These are phyloP conservation scores for Falciphora oryzae DNA, from an alignment of 2,329 filamentous ascomycete genomes.

Conservation along the genomic window DNA sequence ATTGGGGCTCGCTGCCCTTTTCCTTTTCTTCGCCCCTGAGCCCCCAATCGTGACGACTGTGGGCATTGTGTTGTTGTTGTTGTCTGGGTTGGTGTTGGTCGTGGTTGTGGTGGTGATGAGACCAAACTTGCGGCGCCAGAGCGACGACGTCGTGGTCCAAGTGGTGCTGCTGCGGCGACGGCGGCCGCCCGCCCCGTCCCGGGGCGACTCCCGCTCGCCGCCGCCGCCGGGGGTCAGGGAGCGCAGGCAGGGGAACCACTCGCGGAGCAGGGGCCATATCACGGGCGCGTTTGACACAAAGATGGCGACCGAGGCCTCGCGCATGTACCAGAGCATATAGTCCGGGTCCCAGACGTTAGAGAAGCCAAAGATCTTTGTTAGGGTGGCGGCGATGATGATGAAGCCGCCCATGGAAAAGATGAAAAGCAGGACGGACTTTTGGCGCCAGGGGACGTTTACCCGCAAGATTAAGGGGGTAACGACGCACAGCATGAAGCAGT, in stretches of 20 bases:
- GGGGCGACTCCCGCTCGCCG: too few relatives aligned
- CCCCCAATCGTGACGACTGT: too few relatives aligned
- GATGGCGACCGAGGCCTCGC: constrained; percentile 46
- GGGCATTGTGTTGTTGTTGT: too few relatives aligned
- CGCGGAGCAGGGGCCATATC: constrained; percentile 44
- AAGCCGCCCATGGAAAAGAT: constrained; percentile 46
- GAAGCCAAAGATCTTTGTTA: constrained; percentile 42
- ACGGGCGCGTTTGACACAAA: constrained; percentile 48
- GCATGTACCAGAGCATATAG: constrained; percentile 46
- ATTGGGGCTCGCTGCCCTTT: too few relatives aligned
- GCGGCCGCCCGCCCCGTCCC: too few relatives aligned
- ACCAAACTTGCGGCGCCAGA: too few relatives aligned
- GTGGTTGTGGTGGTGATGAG: too few relatives aligned
- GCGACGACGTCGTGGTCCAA: too few relatives aligned
- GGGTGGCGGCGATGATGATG: constrained; percentile 31
- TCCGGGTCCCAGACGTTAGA: constrained; percentile 20
- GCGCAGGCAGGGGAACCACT: constrained; percentile 8
- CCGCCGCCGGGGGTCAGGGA: too few relatives aligned
- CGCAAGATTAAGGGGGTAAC: constrained; percentile 40
- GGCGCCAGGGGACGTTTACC: constrained; percentile 34
- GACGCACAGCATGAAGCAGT: constrained; percentile 40
- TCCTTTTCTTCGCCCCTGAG: too few relatives aligned
- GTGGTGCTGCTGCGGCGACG: too few relatives aligned
- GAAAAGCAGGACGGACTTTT: constrained; percentile 38
- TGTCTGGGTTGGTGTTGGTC: too few relatives aligned